Conservation (phyloP, 805 yeast species). For the Cyberlindnera nakhonratchasimensis region DNA sequence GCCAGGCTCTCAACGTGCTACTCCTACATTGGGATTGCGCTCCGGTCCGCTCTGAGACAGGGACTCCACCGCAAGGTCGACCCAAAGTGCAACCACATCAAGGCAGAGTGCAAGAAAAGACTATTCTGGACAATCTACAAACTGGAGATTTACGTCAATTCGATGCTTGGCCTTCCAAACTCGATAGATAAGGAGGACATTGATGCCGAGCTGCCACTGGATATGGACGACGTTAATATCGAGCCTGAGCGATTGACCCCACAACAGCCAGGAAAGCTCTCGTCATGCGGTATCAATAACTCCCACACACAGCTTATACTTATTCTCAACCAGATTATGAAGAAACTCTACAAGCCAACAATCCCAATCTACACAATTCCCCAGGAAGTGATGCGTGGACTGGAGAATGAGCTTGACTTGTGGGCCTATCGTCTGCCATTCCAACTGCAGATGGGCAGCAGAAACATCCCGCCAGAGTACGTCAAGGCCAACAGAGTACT, state of each 20-base stretch:
- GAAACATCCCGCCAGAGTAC: slow-evolving; percentile 44
- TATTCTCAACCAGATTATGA: slow-evolving; percentile 67
- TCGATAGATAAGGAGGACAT: slow-evolving; percentile 73
- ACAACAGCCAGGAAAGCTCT: slow-evolving; percentile 32
- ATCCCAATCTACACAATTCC: slow-evolving; percentile 28
- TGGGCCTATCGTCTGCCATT: slow-evolving; percentile 74
- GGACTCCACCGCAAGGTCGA: slow-evolving; percentile 69
- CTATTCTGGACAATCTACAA: slow-evolving; percentile 86
- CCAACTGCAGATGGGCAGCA: slow-evolving; percentile 52
- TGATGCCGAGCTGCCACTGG: slow-evolving; percentile 82
- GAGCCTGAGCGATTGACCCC: slow-evolving; percentile 24
- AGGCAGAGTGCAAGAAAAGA: slow-evolving; percentile 79
- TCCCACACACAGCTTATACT: slow-evolving; percentile 75
- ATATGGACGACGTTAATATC: slow-evolving; percentile 81
- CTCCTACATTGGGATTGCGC: slow-evolving; percentile 85
- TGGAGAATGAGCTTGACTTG: slow-evolving; percentile 67
- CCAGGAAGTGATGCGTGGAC: slow-evolving; percentile 50
- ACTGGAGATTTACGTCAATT: slow-evolving; percentile 86
- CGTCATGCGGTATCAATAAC: slow-evolving; percentile 61
- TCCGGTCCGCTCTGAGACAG: slow-evolving; percentile 79
- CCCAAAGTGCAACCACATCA: slow-evolving; percentile 57
- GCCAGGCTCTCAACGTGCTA: slow-evolving; percentile 88
- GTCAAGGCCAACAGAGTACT: slow-evolving; percentile 72
- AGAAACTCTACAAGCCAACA: slow-evolving; percentile 70
- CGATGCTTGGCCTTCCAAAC: slow-evolving; percentile 84